Base-by-base conservation (phyloP, 352 stramenopile species). In the Phytophthora pistaciae region DNA sequence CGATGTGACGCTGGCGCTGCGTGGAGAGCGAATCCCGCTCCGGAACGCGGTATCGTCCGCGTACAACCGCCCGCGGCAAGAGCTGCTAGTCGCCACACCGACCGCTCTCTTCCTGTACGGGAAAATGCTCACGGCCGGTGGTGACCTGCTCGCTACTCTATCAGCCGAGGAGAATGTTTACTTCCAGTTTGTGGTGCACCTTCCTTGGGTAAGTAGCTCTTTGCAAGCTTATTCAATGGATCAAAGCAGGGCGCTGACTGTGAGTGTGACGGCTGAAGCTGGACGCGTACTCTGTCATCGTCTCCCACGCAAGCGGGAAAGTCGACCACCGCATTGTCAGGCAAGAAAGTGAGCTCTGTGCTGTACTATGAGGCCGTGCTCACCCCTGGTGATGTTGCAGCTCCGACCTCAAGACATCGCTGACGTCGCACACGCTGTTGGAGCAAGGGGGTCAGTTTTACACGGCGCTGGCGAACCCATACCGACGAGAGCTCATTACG, bases 261-360 rank as follows among this genome's bases (percentile, higher is more conserved):
- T 48, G 52, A 13, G 0, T 27, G n/a, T 2, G 4, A 21, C 18
- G 68, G 38, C 50, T 56, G 36, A 64, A 90, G 82, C 49, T 90
- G 18, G 69, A 87, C 23, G 70, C 58, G 8, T 90, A 87, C 57
- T 80, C 78, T 1, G 74, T 87, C 20, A 60, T 86, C 27, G 71
- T 72, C 29, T 38, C 14, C 3, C 69, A 72, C 44, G 21, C 21
- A 55, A 72, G 64, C 31, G 77, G 80, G 3, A 68, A 63, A 49
- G 59, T 83, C 18, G 71, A 87, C 33, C 76, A 88, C 60, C 74
- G 69, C 21, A 75, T 88, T 57, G 64, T 90, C 20, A 85, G 74
- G 82, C 88, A 62, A 60, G 66, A 1, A 21, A 54, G 6, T 1
- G 10, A 49, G 29, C 7, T 14, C 6, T 53, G 16, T 31, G 18